Base-by-base conservation (phyloP, 495 filamentous ascomycete genomes). In the Penicillium paradoxum region DNA sequence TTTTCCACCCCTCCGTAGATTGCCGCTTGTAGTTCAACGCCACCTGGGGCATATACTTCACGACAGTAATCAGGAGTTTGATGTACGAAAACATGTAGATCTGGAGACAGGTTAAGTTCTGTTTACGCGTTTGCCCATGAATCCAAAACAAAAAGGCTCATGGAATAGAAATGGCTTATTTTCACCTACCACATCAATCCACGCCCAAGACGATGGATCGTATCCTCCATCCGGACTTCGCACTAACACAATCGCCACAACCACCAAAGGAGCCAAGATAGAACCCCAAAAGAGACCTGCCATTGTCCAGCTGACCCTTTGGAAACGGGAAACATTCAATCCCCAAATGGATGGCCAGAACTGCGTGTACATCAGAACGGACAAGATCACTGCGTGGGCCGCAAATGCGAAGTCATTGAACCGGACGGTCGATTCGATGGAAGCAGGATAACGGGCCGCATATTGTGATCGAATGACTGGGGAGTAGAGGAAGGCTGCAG, bases 11-110 rank as follows among this genome's bases (percentile, higher is more conserved):
- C 25, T 75, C 70, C 2, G 93, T 98, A 32, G 88, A 91, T 54
- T 84, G 76, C 44, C 89, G 87, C 63, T 81, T 78, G 60, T 87
- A 91, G 72, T 97, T 97, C 54, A 86, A 74, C 55, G 82, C 76
- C 10, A 85, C 84, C 71, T 98, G 93, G 11, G 93, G 95, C 33
- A 87, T 79, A 69, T 97, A 98, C 66, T 98, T 98, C 59, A 96
- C 76, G 4, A 96, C 63, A 0, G 90, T 95, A 39, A 95, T 80
- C 19, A 91, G 58, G n/a, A 98, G 74, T 68, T 98, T 98, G 67
- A 93, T 78, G 60, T 90, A 95, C 15, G 86, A 86, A 19, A 93
- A 69, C 13, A 82, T 76, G 70, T 97, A 97, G 38, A 95, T 76
- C 87, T 88, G 54, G 13, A 45, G 24, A 13, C n/a, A 42, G 29